Evolutionary conservation across 345 rosid species (phyloP).

Genomic region (Luvunga scandens): DNA sequence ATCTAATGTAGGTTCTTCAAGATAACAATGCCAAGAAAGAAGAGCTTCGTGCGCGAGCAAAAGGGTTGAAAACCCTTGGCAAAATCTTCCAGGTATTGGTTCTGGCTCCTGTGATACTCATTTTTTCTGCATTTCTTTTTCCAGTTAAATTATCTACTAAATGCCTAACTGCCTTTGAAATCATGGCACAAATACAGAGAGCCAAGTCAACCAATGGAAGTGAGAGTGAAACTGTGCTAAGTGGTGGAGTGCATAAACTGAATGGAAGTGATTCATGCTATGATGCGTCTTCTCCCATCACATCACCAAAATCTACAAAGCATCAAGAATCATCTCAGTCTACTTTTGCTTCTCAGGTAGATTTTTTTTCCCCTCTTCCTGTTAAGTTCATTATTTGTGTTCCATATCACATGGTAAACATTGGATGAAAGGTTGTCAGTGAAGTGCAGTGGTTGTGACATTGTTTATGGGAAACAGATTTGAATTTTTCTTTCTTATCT

Average conservation of each 20-base stretch:
- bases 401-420: not conserved
- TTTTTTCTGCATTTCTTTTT: not conserved
- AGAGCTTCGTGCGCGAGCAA: slow-evolving; percentile 87
- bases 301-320: slow-evolving; percentile 44
- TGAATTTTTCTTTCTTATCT: not conserved
- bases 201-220: slow-evolving; percentile 57
- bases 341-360: slow-evolving; percentile 55
- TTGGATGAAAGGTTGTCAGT: not conserved
- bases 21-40: slow-evolving; percentile 78
- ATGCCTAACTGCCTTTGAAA: slow-evolving; percentile 6
- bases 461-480: not conserved
- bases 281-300: slow-evolving; percentile 34
- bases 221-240: slow-evolving; percentile 48
- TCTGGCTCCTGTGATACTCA: not conserved
- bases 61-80: slow-evolving; percentile 91
- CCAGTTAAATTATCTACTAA: not conserved
- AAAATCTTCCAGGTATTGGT: slow-evolving; percentile 82
- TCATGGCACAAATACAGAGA: slow-evolving; percentile 39
- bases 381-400: not conserved
- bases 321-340: slow-evolving; percentile 46
- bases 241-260: slow-evolving; percentile 35
- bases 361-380: not conserved
- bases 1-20: slow-evolving; percentile 86
- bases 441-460: not conserved
- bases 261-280: slow-evolving; percentile 48